A percentile compares a stretch with the other conserved stretches of the same genome.
Conservation (phyloP, 352 stramenopile genomes). For the Phytopythium chamaehyphon region DNA sequence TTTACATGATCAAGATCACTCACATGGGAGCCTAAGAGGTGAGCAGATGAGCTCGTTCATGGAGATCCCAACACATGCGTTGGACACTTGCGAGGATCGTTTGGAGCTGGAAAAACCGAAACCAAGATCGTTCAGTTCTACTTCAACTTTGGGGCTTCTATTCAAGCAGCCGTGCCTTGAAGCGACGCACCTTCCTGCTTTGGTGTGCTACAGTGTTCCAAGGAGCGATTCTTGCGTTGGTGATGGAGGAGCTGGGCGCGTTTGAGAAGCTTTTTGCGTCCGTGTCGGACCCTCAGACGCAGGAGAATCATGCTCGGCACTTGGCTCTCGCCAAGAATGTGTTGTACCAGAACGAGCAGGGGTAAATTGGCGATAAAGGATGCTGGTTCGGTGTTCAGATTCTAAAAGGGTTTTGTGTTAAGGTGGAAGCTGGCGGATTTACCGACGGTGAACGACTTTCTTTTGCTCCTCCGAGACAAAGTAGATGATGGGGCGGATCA, state of each 20-base stretch:
- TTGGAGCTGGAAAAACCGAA: too few species aligned
- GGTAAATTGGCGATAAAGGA: conserved; percentile 32
- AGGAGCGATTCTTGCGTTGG: not conserved
- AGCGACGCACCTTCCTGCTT: not conserved
- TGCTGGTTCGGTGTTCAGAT: not conserved
- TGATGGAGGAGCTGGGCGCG: conserved; percentile 21
- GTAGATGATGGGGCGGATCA: conserved; percentile 33
- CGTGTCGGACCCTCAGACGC: conserved; percentile 55
- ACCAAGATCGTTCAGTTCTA: too few species aligned
- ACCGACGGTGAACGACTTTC: conserved; percentile 52
- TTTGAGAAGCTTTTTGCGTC: conserved; percentile 72
- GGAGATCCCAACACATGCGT: too few species aligned
- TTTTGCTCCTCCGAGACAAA: conserved; percentile 55
- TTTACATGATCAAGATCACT: too few species aligned
- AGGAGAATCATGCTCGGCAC: conserved; percentile 58
- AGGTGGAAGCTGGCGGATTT: conserved; percentile 74
- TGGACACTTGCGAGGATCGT: too few species aligned
- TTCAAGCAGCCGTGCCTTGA: too few species aligned
- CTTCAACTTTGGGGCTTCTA: too few species aligned
- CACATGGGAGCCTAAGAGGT: too few species aligned
- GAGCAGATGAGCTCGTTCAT: too few species aligned
- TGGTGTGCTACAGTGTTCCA: too few species aligned
- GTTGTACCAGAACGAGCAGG: conserved; percentile 65
- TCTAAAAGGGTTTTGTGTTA: not conserved
- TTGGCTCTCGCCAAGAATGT: conserved; percentile 74